Evolutionary conservation across 1,284 basidiomycete genomes (phyloP).

Genomic region (Boletellus sp.): DNA sequence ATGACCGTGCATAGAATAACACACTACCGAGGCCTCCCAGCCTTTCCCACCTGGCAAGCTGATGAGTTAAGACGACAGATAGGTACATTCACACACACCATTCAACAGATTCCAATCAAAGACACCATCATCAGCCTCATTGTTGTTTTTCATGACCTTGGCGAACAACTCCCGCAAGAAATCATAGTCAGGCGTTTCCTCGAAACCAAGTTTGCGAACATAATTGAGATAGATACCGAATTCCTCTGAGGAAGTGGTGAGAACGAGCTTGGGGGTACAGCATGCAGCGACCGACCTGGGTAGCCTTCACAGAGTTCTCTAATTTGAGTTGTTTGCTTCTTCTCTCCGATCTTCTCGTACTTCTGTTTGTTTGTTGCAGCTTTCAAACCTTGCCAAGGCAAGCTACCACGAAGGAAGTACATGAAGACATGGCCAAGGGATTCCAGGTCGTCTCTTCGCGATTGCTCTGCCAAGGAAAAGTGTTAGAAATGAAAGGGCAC

Average conservation of each 20-base stretch:
- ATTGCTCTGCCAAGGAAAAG: constrained; percentile 47
- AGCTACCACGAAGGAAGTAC: constrained; percentile 91
- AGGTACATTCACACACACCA: constrained; percentile 50
- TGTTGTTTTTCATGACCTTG: constrained; percentile 86
- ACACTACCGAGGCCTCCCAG: constrained; percentile 84
- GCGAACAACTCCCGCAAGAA: constrained; percentile 93
- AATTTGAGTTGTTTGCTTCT: constrained; percentile 94
- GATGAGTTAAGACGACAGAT: constrained; percentile 8
- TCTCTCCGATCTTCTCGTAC: constrained; percentile 97
- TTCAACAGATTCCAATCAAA: constrained; percentile 98
- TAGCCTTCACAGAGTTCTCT: constrained; percentile 94
- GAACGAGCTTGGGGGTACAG: constrained; percentile 87
- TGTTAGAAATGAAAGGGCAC: constrained; percentile 1
- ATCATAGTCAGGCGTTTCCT: constrained; percentile 96
- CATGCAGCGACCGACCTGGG: constrained; percentile 63
- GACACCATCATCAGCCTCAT: constrained; percentile 88
- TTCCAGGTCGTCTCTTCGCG: constrained; percentile 90
- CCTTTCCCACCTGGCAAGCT: constrained; percentile 73
- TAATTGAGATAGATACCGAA: constrained; percentile 98
- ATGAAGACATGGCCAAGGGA: constrained; percentile 97
- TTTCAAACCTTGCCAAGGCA: constrained; percentile 94
- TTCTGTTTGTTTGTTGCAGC: constrained; percentile 99
- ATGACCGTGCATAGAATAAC: constrained; percentile 26
- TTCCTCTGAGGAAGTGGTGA: constrained; percentile 74
- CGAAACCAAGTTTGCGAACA: constrained; percentile 92